Conservation (phyloP, 345 rosid species). For the Sapria himalayana region DNA sequence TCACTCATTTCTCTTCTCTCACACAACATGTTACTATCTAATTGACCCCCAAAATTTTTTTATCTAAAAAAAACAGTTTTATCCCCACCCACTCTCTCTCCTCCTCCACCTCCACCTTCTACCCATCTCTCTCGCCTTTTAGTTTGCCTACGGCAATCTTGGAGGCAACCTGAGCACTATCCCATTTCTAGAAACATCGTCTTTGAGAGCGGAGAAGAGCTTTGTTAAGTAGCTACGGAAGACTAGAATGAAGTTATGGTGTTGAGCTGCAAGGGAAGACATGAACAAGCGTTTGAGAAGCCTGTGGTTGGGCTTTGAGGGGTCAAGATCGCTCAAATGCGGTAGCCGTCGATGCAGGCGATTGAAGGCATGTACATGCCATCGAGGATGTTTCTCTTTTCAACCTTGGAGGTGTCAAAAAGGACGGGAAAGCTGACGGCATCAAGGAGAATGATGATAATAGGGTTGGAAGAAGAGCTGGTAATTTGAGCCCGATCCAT, state of each 20-base stretch:
- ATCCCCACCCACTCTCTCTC: too few species aligned
- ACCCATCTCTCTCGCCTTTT: too few species aligned
- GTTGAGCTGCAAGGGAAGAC: conserved; percentile 6
- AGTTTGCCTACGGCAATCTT: too few species aligned
- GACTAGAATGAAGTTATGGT: conserved; percentile 6
- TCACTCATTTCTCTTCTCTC: too few species aligned
- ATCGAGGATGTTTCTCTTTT: conserved; percentile 10
- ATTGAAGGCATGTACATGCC: conserved; percentile 15
- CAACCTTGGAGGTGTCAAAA: conserved; percentile 14
- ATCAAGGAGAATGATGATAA: conserved; percentile 13
- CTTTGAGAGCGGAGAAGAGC: conserved; percentile 7
- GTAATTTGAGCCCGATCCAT: too few species aligned
- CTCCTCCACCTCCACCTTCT: too few species aligned
- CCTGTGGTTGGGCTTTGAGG: conserved; percentile 12
- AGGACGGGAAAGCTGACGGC: conserved; percentile 14
- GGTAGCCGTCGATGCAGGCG: conserved; percentile 10
- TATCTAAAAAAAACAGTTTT: too few species aligned
- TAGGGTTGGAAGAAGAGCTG: conserved; percentile 8
- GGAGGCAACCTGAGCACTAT: too few species aligned
- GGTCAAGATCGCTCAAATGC: conserved; percentile 12
- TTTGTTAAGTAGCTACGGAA: conserved; percentile 6
- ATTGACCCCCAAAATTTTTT: too few species aligned
- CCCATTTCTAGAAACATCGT: conserved; percentile 1
- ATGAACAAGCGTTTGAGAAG: conserved; percentile 8
- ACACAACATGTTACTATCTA: too few species aligned